These are phyloP conservation scores for Leonotis leonurus DNA, from an alignment of 257 asterid species.

Conservation along the genomic window DNA sequence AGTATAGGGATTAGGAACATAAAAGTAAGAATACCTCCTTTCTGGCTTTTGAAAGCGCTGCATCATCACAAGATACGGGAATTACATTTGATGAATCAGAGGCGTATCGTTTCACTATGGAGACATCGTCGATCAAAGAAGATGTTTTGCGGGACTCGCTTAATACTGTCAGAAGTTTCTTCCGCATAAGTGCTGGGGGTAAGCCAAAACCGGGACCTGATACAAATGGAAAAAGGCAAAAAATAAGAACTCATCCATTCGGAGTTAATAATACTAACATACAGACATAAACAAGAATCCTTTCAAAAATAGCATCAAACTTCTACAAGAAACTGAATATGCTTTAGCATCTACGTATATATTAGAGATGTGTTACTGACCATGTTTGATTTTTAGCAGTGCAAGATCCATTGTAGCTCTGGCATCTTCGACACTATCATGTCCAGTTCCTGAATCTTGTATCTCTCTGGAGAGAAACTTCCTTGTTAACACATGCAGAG, in stretches of 20 bases:
- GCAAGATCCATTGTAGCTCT: slow-evolving; percentile 90
- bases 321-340: not conserved
- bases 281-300: too few relatives aligned
- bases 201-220: slow-evolving; percentile 86
- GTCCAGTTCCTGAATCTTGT: slow-evolving; percentile 86
- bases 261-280: not conserved
- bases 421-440: slow-evolving; percentile 92
- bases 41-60: slow-evolving; percentile 76
- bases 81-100: slow-evolving; percentile 72
- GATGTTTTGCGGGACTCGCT: slow-evolving; percentile 77
- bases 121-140: slow-evolving; percentile 56
- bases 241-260: not conserved
- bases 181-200: slow-evolving; percentile 52
- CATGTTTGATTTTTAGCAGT: slow-evolving; percentile 41
- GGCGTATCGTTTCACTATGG: slow-evolving; percentile 71
- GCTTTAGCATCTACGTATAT: slow-evolving; percentile 1
- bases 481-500: slow-evolving; percentile 76
- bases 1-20: not conserved
- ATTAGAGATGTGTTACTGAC: not conserved
- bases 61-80: slow-evolving; percentile 76
- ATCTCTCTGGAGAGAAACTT: slow-evolving; percentile 74
- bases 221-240: slow-evolving; percentile 11
- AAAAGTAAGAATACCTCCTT: slow-evolving; percentile 57
- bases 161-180: slow-evolving; percentile 69
- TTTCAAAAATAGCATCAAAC: too few relatives aligned